phyloP scores from a whole-genome alignment of 352 stramenopile species.

The Globisporangium cederbergense region DNA sequence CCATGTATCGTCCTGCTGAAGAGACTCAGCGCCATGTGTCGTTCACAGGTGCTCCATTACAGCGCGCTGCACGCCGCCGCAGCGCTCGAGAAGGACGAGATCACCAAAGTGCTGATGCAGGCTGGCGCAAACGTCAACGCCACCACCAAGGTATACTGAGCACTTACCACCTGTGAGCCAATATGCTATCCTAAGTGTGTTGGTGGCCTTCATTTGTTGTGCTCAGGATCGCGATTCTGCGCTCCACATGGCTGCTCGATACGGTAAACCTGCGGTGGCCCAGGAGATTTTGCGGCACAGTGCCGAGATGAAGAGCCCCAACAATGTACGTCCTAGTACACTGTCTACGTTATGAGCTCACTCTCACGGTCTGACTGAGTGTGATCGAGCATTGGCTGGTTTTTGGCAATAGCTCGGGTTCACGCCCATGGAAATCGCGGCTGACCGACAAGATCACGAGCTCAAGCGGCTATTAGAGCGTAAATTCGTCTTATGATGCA shows the following conservation, averaged over 20 bases:
- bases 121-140: constrained; percentile 42
- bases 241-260: constrained; percentile 48
- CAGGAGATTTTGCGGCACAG: constrained; percentile 38
- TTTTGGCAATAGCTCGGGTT: constrained; percentile 27
- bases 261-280: constrained; percentile 28
- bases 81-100: constrained; percentile 25
- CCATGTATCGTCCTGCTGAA: background rate
- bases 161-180: background rate
- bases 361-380: background rate
- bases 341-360: background rate
- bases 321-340: constrained; percentile 20
- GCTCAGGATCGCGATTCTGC: constrained; percentile 30
- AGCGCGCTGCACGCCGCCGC: constrained; percentile 48
- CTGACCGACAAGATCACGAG: constrained; percentile 29
- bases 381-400: background rate
- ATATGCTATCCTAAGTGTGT: background rate
- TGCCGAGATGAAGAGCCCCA: constrained; percentile 28
- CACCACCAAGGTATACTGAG: constrained; percentile 21
- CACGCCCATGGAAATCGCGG: constrained; percentile 40
- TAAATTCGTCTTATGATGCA: constrained; percentile 9
- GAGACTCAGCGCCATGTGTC: background rate
- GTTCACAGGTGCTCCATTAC: constrained; percentile 37
- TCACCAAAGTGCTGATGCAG: constrained; percentile 43
- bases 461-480: constrained; percentile 47
- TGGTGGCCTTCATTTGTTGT: background rate